Conservation (phyloP, 164 flowering plant species). For the Magnolia officinalis region DNA sequence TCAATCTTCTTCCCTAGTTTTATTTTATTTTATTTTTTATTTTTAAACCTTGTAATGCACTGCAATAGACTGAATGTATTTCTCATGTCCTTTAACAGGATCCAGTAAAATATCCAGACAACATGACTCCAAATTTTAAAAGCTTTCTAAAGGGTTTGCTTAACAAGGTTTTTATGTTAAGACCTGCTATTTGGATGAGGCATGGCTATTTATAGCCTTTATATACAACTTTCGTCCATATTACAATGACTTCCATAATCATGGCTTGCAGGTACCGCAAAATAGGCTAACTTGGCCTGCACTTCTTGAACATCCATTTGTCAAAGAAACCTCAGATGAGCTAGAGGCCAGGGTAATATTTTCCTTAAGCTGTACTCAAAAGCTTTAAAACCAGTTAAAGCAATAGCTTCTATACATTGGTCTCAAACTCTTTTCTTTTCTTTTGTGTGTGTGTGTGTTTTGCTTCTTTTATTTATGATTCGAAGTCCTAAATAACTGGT, state of each 20-base stretch:
- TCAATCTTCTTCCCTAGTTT: constrained; percentile 14
- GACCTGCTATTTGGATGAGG: not conserved
- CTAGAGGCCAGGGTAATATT: constrained; percentile 53
- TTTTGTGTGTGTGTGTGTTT: not conserved
- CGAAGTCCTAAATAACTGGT: constrained; percentile 4
- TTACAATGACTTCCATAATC: constrained; percentile 8
- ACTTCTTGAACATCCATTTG: constrained; percentile 94
- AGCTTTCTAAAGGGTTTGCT: constrained; percentile 91
- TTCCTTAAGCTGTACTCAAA: not conserved
- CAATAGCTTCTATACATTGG: not conserved
- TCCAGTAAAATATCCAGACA: constrained; percentile 96
- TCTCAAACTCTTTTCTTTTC: not conserved
- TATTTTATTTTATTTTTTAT: not conserved
- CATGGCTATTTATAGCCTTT: not conserved
- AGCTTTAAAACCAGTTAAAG: not conserved
- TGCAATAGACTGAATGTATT: not conserved
- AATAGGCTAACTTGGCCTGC: constrained; percentile 89
- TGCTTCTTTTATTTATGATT: constrained; percentile 1
- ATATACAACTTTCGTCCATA: not conserved
- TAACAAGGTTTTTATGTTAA: constrained; percentile 58
- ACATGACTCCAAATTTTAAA: constrained; percentile 74
- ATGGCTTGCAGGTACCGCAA: constrained; percentile 67
- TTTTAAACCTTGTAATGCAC: not conserved
- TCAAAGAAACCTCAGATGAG: constrained; percentile 64
- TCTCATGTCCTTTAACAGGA: constrained; percentile 47